phyloP scores from a whole-genome alignment of 768 basidiomycete genomes.

The Russula earlei region DNA sequence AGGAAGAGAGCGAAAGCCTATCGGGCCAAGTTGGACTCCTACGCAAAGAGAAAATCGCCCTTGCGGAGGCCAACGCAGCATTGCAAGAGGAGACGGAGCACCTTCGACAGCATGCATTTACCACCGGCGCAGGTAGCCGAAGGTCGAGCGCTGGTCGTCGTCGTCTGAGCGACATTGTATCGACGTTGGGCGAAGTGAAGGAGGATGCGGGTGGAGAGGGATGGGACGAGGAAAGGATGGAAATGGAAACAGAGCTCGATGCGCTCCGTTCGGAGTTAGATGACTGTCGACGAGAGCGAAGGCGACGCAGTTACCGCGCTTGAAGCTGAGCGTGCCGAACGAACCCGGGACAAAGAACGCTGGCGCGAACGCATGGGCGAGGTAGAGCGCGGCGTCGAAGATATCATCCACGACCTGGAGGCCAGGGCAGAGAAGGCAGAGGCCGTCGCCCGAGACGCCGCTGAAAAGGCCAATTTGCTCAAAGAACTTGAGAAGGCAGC shows the following conservation, averaged over 20 bases:
- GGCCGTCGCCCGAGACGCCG: constrained; percentile 31
- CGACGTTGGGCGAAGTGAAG: constrained; percentile 46
- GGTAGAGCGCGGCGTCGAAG: constrained; percentile 60
- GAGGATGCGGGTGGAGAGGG: constrained; percentile 56
- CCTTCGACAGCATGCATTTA: constrained; percentile 15
- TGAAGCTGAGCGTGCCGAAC: constrained; percentile 44
- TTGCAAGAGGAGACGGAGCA: constrained; percentile 16
- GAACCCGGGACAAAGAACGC: constrained; percentile 56
- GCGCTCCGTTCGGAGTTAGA: constrained; percentile 32
- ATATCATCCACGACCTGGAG: constrained; percentile 59
- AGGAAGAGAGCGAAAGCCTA: constrained; percentile 75
- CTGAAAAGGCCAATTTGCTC: constrained; percentile 31
- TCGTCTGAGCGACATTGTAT: constrained; percentile 44
- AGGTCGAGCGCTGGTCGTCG: constrained; percentile 31
- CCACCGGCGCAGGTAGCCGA: constrained; percentile 24
- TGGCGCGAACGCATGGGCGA: constrained; percentile 67
- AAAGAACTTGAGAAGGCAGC: constrained; percentile 39
- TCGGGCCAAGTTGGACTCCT: constrained; percentile 44
- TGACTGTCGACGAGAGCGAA: constrained; percentile 27
- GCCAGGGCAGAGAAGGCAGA: constrained; percentile 44
- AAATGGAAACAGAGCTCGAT: constrained; percentile 32
- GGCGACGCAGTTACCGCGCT: constrained; percentile 37
- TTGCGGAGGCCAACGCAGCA: constrained; percentile 17
- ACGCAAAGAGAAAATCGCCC: constrained; percentile 33
- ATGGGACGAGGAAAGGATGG: constrained; percentile 65